phyloP scores from a whole-genome alignment of 2,329 filamentous ascomycete genomes.

The Verticillium albo-atrum region DNA sequence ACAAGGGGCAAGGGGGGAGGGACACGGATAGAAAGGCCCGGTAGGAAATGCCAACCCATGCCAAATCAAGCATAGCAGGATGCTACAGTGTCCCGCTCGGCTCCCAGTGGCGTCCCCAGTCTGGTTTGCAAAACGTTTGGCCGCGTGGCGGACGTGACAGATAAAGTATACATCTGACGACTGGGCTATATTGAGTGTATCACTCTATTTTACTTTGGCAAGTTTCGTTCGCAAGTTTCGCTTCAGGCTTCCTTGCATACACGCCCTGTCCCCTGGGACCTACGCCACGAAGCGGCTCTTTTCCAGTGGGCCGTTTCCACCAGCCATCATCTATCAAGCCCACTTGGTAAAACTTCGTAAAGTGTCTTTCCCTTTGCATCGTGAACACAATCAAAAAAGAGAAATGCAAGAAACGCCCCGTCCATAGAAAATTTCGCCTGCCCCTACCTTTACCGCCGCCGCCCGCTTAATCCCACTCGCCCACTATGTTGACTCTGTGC shows the following conservation, averaged over 20 bases:
- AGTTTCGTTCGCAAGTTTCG: neutral
- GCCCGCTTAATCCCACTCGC: conserved; percentile 9
- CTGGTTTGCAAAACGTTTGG: no score
- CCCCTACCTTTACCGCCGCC: neutral
- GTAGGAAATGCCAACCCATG: no score
- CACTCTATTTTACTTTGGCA: no score
- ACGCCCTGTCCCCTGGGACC: neutral
- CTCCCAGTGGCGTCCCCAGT: no score
- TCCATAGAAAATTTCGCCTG: neutral
- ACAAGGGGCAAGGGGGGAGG: no score
- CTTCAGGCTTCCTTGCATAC: neutral
- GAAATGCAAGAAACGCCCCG: neutral
- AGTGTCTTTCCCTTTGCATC: neutral
- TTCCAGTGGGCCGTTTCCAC: neutral
- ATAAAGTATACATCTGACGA: no score
- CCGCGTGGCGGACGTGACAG: no score
- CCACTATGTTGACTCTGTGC: conserved; percentile 16
- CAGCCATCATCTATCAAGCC: neutral
- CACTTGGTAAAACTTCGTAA: neutral
- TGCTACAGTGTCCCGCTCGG: no score
- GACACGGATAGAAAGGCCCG: no score
- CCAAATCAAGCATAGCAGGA: no score
- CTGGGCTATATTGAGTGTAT: no score
- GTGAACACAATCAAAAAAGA: neutral
- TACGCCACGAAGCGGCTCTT: neutral